Percentiles rank a stretch among this genome's conserved stretches.
These are phyloP conservation scores for Myxozyma udenii DNA, from an alignment of 805 yeast species.

Conservation along the genomic window DNA sequence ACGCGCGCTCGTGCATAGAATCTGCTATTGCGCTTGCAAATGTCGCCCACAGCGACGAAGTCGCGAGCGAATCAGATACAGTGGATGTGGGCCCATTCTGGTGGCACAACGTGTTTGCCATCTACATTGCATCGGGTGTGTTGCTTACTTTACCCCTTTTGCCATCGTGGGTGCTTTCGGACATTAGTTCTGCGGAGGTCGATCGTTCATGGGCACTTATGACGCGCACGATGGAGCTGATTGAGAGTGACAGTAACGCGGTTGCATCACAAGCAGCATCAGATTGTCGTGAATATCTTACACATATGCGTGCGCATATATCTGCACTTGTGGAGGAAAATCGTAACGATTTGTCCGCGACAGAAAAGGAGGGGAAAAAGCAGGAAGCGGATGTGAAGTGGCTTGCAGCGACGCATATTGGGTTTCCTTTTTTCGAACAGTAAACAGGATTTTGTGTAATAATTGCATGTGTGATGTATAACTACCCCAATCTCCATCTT, in stretches of 20 bases:
- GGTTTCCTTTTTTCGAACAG: neutral
- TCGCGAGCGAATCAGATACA: neutral
- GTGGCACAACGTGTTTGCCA: slow-evolving; percentile 34
- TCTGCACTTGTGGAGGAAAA: neutral
- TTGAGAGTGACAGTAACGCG: neutral
- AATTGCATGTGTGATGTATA: no score
- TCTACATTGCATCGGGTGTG: slow-evolving; percentile 33
- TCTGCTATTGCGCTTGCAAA: slow-evolving; percentile 25
- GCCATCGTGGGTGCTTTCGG: slow-evolving; percentile 7
- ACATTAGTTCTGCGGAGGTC: neutral
- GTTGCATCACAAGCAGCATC: neutral
- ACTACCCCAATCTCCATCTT: no score
- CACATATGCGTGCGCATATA: neutral
- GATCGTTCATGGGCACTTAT: neutral
- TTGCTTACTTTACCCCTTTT: slow-evolving; percentile 33
- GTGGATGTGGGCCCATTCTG: slow-evolving; percentile 27
- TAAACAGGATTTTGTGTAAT: no score
- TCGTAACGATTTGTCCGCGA: no score
- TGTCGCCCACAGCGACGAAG: slow-evolving; percentile 12
- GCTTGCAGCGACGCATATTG: neutral
- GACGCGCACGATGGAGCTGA: neutral
- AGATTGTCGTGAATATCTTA: neutral
- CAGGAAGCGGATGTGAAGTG: neutral
- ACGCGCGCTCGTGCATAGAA: slow-evolving; percentile 16
- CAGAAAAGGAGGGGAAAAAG: no score